Conservation (phyloP, 1,139 yeast species). For the Suhomyces chickasaworum region DNA sequence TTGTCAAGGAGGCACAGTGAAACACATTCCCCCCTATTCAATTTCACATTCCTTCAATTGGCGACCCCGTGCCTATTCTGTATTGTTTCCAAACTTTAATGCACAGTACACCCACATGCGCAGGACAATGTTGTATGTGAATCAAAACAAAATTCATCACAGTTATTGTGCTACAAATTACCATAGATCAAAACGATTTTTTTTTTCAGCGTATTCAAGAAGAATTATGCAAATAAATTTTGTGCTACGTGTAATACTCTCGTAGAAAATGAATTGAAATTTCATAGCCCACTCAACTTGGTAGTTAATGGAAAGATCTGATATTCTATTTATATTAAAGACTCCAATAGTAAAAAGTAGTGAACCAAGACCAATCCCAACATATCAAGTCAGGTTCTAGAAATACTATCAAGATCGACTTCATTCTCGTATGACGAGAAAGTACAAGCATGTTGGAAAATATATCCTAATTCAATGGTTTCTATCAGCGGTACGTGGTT, state of each 20-base stretch:
- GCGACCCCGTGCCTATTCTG: neutral
- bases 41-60: neutral
- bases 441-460: too few relatives aligned
- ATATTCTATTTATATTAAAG: neutral
- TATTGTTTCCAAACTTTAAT: neutral
- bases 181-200: too few relatives aligned
- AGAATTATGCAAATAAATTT: too few relatives aligned
- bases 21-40: neutral
- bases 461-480: slow-evolving; percentile 31
- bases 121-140: neutral
- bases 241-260: too few relatives aligned
- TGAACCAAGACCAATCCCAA: neutral
- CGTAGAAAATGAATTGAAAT: too few relatives aligned
- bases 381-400: neutral
- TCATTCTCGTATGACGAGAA: too few relatives aligned
- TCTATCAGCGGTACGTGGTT: slow-evolving; percentile 96
- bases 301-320: too few relatives aligned
- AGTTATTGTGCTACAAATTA: too few relatives aligned
- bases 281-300: too few relatives aligned
- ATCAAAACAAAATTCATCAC: too few relatives aligned
- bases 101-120: neutral
- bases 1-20: neutral
- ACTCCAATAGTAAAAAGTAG: neutral
- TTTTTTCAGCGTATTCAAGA: too few relatives aligned
- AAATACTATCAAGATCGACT: too few relatives aligned